Conservation (phyloP, 148 eudicot species). For the Salicornia ramosissima region DNA sequence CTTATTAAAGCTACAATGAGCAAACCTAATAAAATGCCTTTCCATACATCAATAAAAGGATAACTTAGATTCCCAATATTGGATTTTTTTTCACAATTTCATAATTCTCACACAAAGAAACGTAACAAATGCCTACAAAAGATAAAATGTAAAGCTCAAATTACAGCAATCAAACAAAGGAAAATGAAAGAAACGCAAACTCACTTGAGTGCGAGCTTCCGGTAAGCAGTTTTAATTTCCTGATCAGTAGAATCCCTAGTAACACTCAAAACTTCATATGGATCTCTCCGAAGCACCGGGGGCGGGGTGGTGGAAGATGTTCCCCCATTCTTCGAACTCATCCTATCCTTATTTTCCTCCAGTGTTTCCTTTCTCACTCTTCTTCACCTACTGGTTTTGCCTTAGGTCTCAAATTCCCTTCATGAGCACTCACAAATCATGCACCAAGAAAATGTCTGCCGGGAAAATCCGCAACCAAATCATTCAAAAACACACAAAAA, state of each 20-base stretch:
- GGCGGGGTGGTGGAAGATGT: slow-evolving; percentile 27
- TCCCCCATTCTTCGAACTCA: slow-evolving; percentile 44
- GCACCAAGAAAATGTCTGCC: slow-evolving; percentile 23
- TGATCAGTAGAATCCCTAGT: slow-evolving; percentile 74
- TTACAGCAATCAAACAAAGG: neutral
- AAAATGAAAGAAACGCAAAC: slow-evolving; percentile 9
- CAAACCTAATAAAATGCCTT: neutral
- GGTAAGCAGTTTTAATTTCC: slow-evolving; percentile 87
- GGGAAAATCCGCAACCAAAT: slow-evolving; percentile 25
- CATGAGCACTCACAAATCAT: slow-evolving; percentile 22
- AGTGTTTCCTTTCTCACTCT: slow-evolving; percentile 18
- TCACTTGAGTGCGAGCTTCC: slow-evolving; percentile 96
- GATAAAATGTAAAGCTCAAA: neutral
- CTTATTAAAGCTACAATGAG: neutral
- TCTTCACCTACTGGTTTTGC: neutral
- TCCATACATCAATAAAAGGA: neutral
- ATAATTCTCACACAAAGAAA: neutral
- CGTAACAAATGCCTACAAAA: no score
- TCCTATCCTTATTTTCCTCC: slow-evolving; percentile 22
- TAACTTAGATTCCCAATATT: neutral
- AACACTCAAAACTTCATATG: slow-evolving; percentile 80
- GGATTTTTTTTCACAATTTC: neutral
- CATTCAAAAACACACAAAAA: slow-evolving; percentile 4
- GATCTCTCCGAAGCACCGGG: slow-evolving; percentile 64
- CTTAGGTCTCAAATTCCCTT: slow-evolving; percentile 18